A percentile compares a stretch with the other conserved stretches of the same genome.
Evolutionary conservation across 2,329 filamentous ascomycete genomes (phyloP).

Genomic region (Bretziella fagacearum): DNA sequence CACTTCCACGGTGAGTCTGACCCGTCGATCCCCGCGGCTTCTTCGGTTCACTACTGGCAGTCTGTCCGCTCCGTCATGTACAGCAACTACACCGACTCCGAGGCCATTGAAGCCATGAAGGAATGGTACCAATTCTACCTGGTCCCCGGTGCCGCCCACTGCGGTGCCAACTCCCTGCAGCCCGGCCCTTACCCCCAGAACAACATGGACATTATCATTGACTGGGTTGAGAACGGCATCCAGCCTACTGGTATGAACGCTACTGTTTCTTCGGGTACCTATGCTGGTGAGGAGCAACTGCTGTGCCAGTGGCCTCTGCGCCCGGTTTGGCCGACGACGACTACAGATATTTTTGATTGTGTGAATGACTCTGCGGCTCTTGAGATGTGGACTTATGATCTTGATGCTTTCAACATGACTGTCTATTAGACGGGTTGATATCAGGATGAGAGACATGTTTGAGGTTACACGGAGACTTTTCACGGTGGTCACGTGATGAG

Average conservation of each 20-base stretch:
- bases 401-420: not conserved
- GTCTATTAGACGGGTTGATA: not conserved
- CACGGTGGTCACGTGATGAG: too few species aligned
- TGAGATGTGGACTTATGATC: not conserved
- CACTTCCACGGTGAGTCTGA: constrained; percentile 28
- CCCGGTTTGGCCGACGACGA: not conserved
- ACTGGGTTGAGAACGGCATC: constrained; percentile 23
- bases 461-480: too few species aligned
- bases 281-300: not conserved
- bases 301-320: constrained; percentile 2
- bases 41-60: constrained; percentile 22
- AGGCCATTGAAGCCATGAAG: constrained; percentile 22
- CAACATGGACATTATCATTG: constrained; percentile 23
- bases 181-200: constrained; percentile 22
- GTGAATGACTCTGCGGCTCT: not conserved
- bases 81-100: constrained; percentile 8
- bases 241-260: not conserved
- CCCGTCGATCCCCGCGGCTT: constrained; percentile 21
- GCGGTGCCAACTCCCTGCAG: constrained; percentile 19
- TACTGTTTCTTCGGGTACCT: not conserved
- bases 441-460: too few species aligned
- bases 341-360: not conserved
- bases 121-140: constrained; percentile 33
- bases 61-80: constrained; percentile 17
- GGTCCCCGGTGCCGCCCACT: constrained; percentile 36